These are phyloP conservation scores for Globisporangium cylindrosporum DNA, from an alignment of 352 stramenopile species.

Conservation along the genomic window DNA sequence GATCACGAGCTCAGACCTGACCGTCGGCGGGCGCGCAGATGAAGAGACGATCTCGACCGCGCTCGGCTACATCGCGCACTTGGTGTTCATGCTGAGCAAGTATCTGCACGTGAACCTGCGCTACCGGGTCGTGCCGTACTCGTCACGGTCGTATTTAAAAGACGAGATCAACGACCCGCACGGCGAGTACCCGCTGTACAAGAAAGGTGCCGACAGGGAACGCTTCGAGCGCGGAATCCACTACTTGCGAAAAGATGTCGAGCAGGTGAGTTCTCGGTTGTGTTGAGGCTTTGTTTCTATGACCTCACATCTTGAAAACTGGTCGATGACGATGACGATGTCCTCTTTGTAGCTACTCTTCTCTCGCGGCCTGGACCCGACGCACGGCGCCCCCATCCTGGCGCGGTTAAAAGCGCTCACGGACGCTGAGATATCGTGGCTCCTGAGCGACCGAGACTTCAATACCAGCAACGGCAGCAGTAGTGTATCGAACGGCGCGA, in stretches of 20 bases:
- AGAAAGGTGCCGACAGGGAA: constrained; percentile 72
- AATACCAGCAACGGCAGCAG: constrained; percentile 30
- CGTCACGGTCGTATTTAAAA: constrained; percentile 76
- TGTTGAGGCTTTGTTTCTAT: background rate
- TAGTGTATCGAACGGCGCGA: constrained; percentile 23
- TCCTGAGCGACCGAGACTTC: constrained; percentile 48
- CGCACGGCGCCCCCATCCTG: constrained; percentile 58
- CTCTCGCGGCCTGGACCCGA: constrained; percentile 70
- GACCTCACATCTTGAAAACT: background rate
- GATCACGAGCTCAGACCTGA: constrained; percentile 70
- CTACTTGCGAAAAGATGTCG: constrained; percentile 76
- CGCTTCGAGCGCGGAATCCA: constrained; percentile 75
- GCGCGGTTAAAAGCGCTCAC: constrained; percentile 62
- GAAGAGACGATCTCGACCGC: constrained; percentile 84
- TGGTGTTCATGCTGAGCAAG: constrained; percentile 89
- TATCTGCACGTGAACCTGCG: constrained; percentile 84
- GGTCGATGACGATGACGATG: no score
- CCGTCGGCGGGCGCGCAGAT: constrained; percentile 47
- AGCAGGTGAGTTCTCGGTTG: constrained; percentile 51
- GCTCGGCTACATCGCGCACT: constrained; percentile 82
- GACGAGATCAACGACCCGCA: constrained; percentile 84
- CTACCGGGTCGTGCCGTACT: constrained; percentile 79
- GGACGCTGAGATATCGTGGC: constrained; percentile 68
- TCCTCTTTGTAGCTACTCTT: constrained; percentile 51
- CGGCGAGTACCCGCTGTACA: constrained; percentile 82